phyloP scores from a whole-genome alignment of 768 basidiomycete genomes.

The Leucosporidium creatinivorum region DNA sequence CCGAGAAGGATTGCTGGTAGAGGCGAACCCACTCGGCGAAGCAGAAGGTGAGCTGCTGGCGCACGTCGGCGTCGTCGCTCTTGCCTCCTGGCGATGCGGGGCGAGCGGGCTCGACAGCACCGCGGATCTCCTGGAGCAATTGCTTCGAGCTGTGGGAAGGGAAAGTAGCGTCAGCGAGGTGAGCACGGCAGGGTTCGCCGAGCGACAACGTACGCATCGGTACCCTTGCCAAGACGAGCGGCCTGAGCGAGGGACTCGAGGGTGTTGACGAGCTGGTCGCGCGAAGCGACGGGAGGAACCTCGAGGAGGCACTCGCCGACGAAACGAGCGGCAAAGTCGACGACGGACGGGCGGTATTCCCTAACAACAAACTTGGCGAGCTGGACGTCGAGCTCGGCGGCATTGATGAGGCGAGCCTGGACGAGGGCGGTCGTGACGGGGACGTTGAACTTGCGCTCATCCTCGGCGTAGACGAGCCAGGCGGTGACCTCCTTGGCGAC shows the following conservation, averaged over 20 bases:
- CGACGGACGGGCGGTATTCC: conserved; percentile 66
- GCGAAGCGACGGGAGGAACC: conserved; percentile 67
- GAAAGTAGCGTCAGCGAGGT: background rate
- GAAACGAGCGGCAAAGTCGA: conserved; percentile 73
- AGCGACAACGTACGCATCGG: conserved; percentile 62
- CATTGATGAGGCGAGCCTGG: conserved; percentile 69
- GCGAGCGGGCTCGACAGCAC: conserved; percentile 23
- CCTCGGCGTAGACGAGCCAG: conserved; percentile 93
- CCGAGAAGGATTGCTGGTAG: conserved; percentile 80
- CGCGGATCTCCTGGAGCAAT: conserved; percentile 67
- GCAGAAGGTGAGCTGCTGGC: conserved; percentile 42
- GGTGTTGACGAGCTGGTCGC: conserved; percentile 67
- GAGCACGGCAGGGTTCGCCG: conserved; percentile 18
- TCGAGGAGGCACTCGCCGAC: conserved; percentile 77
- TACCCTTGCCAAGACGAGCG: conserved; percentile 64
- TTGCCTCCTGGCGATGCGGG: conserved; percentile 13
- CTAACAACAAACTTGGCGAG: conserved; percentile 74
- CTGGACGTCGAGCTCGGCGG: conserved; percentile 75
- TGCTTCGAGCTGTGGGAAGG: conserved; percentile 30
- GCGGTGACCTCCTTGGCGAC: conserved; percentile 94
- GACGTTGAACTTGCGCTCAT: conserved; percentile 96
- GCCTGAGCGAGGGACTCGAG: conserved; percentile 75
- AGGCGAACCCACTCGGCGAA: conserved; percentile 76
- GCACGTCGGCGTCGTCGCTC: conserved; percentile 32
- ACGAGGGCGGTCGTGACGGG: conserved; percentile 85